Evolutionary conservation across 768 basidiomycete genomes (phyloP), one percentile per base, ranked within the genome.

Genomic region (Suillus occidentalis): DNA sequence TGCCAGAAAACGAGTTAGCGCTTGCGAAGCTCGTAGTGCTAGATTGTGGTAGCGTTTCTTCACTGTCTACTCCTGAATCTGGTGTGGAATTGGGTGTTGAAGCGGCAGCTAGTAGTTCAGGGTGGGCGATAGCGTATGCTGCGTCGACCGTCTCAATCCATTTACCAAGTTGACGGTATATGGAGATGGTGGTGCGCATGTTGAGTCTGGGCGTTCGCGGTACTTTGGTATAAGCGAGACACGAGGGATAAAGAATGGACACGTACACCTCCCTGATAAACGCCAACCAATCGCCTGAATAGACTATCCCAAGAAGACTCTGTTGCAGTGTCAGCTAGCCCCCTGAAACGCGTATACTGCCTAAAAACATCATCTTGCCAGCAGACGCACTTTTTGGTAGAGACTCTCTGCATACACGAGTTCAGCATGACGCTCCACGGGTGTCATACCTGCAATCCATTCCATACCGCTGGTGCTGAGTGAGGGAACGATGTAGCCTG

Each of bases 261-360:
- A 83, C 92, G 73, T 71, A 95, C 93, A 92, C 88, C 79, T 97
- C 95, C 72, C 92, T 92, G 76, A 97, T 86, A 74, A 97, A 92
- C 6, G 92, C 91, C 39, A 97, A 81, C 95, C 95, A 97, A 72
- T 96, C 94, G 3, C 93, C 93, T 0, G 90, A 91, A 71, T 94
- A 93, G 34, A 97, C 88, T 65, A 98, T 93, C 0, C 95, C 94
- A 13, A 98, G 80, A 2, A 98, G 91, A 90, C 86, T 94, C 76
- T 62, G 56, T 40, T 28, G 7, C 61, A 56, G 14, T 18, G 31
- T 36, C 25, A 59, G 57, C 39, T 16, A 40, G 13, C 20, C 16
- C 57, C 8, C 8, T 16, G 43, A 5, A 25, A 66, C 28, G 47
- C 55, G 39, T 37, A 28, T 25, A 40, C 77, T 74, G 83, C 85